Evolutionary conservation across 1,284 basidiomycete genomes (phyloP).

Genomic region (Moesziomyces sp.): DNA sequence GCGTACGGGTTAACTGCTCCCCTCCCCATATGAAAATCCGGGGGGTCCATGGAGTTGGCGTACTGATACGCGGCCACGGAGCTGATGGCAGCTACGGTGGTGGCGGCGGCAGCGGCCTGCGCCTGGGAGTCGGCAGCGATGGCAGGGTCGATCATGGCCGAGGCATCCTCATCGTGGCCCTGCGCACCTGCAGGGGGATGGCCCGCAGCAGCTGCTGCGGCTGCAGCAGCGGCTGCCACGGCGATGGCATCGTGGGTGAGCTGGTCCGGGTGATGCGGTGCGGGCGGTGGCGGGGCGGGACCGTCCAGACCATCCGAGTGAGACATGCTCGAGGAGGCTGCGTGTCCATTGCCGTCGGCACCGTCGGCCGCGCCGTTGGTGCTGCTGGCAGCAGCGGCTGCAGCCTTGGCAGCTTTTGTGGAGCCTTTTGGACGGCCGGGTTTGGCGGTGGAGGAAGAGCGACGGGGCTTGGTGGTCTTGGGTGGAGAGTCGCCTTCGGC

Average conservation of each 20-base stretch:
- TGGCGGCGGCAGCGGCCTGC: slow-evolving; percentile 41
- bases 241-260: slow-evolving; percentile 41
- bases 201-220: slow-evolving; percentile 35
- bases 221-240: slow-evolving; percentile 32
- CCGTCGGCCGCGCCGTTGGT: slow-evolving; percentile 14
- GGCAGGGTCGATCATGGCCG: slow-evolving; percentile 49
- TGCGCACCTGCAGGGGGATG: slow-evolving; percentile 17
- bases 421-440: slow-evolving; percentile 49
- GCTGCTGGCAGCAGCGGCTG: slow-evolving; percentile 26
- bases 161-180: slow-evolving; percentile 28
- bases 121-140: slow-evolving; percentile 50
- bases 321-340: not conserved
- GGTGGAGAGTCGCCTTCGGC: slow-evolving; percentile 35
- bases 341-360: slow-evolving; percentile 7
- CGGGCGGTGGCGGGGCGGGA: slow-evolving; percentile 37
- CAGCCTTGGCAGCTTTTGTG: slow-evolving; percentile 48
- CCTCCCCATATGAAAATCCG: slow-evolving; percentile 57
- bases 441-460: slow-evolving; percentile 44
- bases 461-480: slow-evolving; percentile 43
- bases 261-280: slow-evolving; percentile 31
- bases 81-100: slow-evolving; percentile 48
- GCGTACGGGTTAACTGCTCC: slow-evolving; percentile 54
- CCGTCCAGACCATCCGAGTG: slow-evolving; percentile 15
- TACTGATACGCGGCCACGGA: slow-evolving; percentile 49
- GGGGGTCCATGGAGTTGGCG: slow-evolving; percentile 46